phyloP scores from a whole-genome alignment of 345 rosid genomes.

The Anacardium occidentale region DNA sequence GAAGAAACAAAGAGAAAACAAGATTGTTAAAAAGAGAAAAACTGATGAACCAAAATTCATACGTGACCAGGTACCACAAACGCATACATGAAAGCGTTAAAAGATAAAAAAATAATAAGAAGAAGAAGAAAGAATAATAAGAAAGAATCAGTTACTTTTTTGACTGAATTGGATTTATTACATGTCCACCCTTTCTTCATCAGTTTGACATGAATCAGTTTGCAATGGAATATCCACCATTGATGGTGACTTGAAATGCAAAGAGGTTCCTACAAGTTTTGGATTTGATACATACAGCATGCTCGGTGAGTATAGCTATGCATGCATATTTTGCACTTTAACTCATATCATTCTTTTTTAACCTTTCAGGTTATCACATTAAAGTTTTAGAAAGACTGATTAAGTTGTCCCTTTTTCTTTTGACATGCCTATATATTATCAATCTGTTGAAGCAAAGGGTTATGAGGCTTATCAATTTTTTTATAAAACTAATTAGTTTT shows the following conservation, averaged over 20 bases:
- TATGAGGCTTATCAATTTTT: background rate
- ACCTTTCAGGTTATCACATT: background rate
- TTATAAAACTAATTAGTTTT: background rate
- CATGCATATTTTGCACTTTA: background rate
- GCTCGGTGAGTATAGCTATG: conserved; percentile 62
- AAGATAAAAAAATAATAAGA: no score
- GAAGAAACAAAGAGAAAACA: no score
- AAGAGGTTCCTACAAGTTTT: conserved; percentile 97
- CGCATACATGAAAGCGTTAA: no score
- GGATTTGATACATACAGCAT: conserved; percentile 99
- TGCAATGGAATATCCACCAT: no score
- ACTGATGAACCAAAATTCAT: no score
- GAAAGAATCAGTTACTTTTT: no score
- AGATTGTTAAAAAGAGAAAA: no score
- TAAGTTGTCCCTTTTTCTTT: background rate
- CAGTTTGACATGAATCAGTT: no score
- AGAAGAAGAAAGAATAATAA: no score
- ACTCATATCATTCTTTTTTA: background rate
- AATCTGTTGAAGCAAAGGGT: background rate
- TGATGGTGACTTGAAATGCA: conserved; percentile 97
- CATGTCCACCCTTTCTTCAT: no score
- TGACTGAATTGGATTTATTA: no score
- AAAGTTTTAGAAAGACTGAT: background rate
- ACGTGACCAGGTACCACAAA: no score
- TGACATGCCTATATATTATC: background rate